Evolutionary conservation across 306 rosid genomes (phyloP).

Genomic region (Prunus dulcis): DNA sequence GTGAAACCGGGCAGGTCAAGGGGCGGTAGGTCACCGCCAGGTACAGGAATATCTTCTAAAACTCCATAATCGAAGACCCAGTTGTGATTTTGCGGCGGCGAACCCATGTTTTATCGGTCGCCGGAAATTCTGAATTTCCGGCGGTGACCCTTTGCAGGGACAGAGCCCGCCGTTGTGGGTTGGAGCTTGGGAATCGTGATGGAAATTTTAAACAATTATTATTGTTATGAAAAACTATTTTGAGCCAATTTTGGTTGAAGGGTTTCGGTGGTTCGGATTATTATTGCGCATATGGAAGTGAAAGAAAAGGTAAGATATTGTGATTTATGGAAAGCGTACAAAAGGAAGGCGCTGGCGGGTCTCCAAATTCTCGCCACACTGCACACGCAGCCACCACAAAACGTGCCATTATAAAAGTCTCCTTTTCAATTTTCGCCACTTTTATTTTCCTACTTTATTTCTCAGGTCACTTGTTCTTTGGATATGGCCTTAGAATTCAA

Average conservation of each 20-base stretch:
- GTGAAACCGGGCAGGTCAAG: slow-evolving; percentile 44
- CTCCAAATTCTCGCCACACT: neutral
- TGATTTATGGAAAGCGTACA: neutral
- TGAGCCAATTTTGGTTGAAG: slow-evolving; percentile 2
- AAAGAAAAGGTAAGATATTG: neutral
- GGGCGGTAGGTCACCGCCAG: slow-evolving; percentile 37
- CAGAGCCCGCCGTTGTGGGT: slow-evolving; percentile 11
- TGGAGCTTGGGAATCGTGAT: neutral
- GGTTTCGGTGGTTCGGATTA: neutral
- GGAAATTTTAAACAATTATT: neutral
- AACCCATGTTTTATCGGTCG: slow-evolving; percentile 28
- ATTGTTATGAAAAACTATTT: neutral
- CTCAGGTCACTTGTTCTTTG: neutral
- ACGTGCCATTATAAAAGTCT: neutral
- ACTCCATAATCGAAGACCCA: slow-evolving; percentile 59
- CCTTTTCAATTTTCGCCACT: neutral
- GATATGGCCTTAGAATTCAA: neutral
- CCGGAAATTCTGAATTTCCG: slow-evolving; percentile 29
- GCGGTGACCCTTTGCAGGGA: neutral
- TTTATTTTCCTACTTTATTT: neutral
- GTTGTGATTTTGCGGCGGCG: slow-evolving; percentile 41
- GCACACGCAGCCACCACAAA: neutral
- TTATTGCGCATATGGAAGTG: neutral
- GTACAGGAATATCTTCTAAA: slow-evolving; percentile 48
- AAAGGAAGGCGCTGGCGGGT: neutral